These are phyloP conservation scores for bread wheat (Triticum aestivum) DNA, from an alignment of 176 grass and related monocot species.

Conservation along the genomic window IWGSC_CS_RefSeq_v2.1 NC_057800.1:717344037-717344536, in stretches of 20 bases:
- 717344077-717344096: not conserved
- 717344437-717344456: not conserved
- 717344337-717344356: not conserved
- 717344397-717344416: not conserved
- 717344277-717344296: not conserved
- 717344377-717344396: slow-evolving; percentile 7
- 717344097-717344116: not conserved
- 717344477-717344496: not conserved
- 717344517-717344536: not conserved
- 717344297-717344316: slow-evolving; percentile 25
- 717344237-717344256: not conserved
- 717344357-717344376: not conserved
- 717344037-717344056: slow-evolving; percentile 52
- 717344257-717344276: too few relatives aligned
- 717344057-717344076: slow-evolving; percentile 8
- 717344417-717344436: not conserved
- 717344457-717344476: not conserved
- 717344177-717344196: slow-evolving; percentile 41
- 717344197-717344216: not conserved
- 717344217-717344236: not conserved
- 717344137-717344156: not conserved
- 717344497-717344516: not conserved
- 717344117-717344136: too few relatives aligned
- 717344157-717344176: slow-evolving; percentile 21
- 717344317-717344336: slow-evolving; percentile 5